Evolutionary conservation across 345 rosid species (phyloP).

Genomic region (Mangifera indica): DNA sequence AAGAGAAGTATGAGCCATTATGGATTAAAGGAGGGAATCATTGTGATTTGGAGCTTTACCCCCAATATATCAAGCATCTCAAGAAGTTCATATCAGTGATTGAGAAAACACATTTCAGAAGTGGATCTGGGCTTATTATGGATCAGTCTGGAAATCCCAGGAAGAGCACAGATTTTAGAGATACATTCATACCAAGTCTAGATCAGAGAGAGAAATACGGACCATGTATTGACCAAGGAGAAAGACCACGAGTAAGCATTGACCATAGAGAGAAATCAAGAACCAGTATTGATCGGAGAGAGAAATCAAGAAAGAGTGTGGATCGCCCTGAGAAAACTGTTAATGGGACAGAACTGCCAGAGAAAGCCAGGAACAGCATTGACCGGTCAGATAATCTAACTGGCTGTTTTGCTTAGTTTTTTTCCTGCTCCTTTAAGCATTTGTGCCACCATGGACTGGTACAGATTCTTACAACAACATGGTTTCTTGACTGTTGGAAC

Average conservation of each 20-base stretch:
- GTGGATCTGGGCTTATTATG: conserved; percentile 25
- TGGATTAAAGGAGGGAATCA: conserved; percentile 96
- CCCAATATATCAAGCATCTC: conserved; percentile 82
- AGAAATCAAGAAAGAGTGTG: conserved; percentile 45
- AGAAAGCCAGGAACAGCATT: conserved; percentile 71
- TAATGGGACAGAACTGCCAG: conserved; percentile 44
- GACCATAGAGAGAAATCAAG: conserved; percentile 60
- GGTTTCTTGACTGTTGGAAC: conserved; percentile 15
- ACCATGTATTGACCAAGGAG: conserved; percentile 56
- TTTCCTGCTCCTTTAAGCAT: not conserved
- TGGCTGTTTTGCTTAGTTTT: conserved; percentile 6
- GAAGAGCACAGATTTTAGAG: conserved; percentile 66
- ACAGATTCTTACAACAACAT: not conserved
- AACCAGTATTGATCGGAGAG: conserved; percentile 51
- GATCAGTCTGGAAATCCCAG: conserved; percentile 52
- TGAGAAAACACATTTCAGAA: conserved; percentile 48
- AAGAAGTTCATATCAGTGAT: conserved; percentile 80
- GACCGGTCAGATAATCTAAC: conserved; percentile 55
- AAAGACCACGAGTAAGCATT: conserved; percentile 49
- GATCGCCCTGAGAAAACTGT: conserved; percentile 45
- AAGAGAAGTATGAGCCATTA: conserved; percentile 85
- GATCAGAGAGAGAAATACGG: conserved; percentile 48
- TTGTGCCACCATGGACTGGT: not conserved
- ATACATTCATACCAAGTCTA: conserved; percentile 33
- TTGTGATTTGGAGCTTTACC: conserved; percentile 79